Base-by-base conservation (phyloP, 192 early-diverging fungal species). In the Coemansia sp. region DNA sequence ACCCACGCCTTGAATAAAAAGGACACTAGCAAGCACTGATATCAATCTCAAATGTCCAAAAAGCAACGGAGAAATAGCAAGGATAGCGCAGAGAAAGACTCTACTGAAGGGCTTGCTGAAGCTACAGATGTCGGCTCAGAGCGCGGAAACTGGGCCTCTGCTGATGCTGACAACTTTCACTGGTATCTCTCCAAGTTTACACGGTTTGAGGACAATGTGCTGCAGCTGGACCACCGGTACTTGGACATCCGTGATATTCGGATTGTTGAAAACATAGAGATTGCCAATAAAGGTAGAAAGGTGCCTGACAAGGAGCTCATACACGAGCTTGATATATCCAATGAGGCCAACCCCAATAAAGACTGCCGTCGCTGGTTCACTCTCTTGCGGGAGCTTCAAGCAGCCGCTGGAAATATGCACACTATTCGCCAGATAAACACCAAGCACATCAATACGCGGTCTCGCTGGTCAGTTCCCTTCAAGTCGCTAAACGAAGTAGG, bases 381-480 rank as follows among this genome's bases (percentile, higher is more conserved):
- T 15, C 54, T 79, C 2, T 57, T 73, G 12, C 50, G 64, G 1
- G 67, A 79, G 57, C 49, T 79, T 2, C 66, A 70, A 24, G n/a
- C 4, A 15, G 71, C 66, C 12, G 66, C 71, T 5, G 71, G 71
- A 47, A 49, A 43, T 64, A 73, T 67, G 64, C 62, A 79, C 64
- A 62, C 54, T 37, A 59, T 73, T 1, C 59, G 71, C 4, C 76
- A 79, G 49, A 73, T 79, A 2, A 79, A 79, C 64, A 79, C 76
- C 63, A 79, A 79, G 62, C 70, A 73, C 43, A 79, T 79, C 9
- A 79, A 79, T 21, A 73, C 76, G 15, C 55, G 76, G 12, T 79
- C 76, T 2, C 52, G 76, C 24, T 79, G 76, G 76, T 79, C 76
- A 14, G 71, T 79, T 2, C 76, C 76, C 5, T 79, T 79, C 60